Conservation (phyloP, 306 rosid genomes). For the Glycyrrhiza uralensis region DNA sequence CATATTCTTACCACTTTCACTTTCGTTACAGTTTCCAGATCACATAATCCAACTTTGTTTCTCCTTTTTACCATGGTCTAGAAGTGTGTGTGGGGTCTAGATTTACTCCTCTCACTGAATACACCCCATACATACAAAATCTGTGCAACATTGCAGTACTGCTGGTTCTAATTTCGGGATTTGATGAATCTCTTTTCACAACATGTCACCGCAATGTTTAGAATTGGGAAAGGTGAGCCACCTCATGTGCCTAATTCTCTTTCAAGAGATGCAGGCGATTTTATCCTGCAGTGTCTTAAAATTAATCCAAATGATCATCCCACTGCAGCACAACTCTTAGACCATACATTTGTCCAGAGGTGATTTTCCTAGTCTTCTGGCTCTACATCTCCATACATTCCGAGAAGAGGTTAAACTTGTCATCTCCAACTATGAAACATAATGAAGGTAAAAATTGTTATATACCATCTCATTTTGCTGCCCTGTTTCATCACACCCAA, state of each 20-base stretch:
- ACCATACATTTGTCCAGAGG: slow-evolving; percentile 67
- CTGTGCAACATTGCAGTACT: neutral
- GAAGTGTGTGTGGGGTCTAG: neutral
- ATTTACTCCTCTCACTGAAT: neutral
- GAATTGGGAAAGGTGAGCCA: slow-evolving; percentile 77
- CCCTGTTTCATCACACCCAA: neutral
- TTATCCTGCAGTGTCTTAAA: slow-evolving; percentile 66
- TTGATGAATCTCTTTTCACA: slow-evolving; percentile 27
- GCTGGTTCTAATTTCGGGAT: slow-evolving; percentile 13
- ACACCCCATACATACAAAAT: neutral
- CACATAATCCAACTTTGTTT: neutral
- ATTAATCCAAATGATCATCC: slow-evolving; percentile 66
- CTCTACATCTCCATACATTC: slow-evolving; percentile 60
- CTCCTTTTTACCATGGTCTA: neutral
- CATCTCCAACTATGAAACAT: slow-evolving; percentile 15
- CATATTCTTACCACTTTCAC: neutral
- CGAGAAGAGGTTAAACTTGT: slow-evolving; percentile 35
- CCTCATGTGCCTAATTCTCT: slow-evolving; percentile 73
- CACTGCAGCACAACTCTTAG: slow-evolving; percentile 60
- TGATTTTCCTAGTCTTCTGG: slow-evolving; percentile 54
- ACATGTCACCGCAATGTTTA: slow-evolving; percentile 75
- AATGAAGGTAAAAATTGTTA: slow-evolving; percentile 44
- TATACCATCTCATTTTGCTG: neutral
- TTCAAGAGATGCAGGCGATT: slow-evolving; percentile 67
- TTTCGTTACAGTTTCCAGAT: neutral